Evolutionary conservation across 768 basidiomycete species (phyloP).

Genomic region (Trametes meyenii): DNA sequence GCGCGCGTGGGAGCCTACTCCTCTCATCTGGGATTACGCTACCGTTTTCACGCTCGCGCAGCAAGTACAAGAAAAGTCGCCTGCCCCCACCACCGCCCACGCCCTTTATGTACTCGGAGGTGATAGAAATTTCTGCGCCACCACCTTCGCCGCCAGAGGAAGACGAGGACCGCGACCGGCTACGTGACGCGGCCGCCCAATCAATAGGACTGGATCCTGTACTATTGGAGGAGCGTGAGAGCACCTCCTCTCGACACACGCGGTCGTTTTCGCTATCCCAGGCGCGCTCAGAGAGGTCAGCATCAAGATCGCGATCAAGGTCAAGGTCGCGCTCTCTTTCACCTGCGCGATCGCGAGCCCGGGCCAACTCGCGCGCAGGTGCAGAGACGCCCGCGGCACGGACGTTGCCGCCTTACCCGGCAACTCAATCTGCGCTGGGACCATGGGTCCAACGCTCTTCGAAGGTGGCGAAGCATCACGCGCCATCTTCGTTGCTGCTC

Average conservation of each 20-base stretch:
- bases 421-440: slow-evolving; percentile 51
- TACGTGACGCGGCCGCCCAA: slow-evolving; percentile 75
- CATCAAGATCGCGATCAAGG: slow-evolving; percentile 17
- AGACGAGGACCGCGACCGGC: slow-evolving; percentile 71
- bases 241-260: slow-evolving; percentile 20
- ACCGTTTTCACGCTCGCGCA: slow-evolving; percentile 20
- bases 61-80: slow-evolving; percentile 26
- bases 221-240: slow-evolving; percentile 44
- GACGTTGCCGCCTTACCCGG: slow-evolving; percentile 62
- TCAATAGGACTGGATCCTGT: slow-evolving; percentile 69
- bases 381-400: slow-evolving; percentile 17
- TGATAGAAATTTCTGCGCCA: slow-evolving; percentile 69
- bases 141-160: slow-evolving; percentile 47
- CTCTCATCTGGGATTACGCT: slow-evolving; percentile 22
- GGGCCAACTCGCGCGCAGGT: slow-evolving; percentile 16
- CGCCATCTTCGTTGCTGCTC: slow-evolving; percentile 65
- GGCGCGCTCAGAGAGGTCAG: slow-evolving; percentile 16
- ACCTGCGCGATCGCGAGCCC: slow-evolving; percentile 18
- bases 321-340: slow-evolving; percentile 18
- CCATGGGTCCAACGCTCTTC: slow-evolving; percentile 53
- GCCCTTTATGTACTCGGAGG: slow-evolving; percentile 59
- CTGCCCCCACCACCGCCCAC: slow-evolving; percentile 30
- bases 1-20: slow-evolving; percentile 27
- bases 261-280: slow-evolving; percentile 20
- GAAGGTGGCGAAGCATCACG: slow-evolving; percentile 68